phyloP scores from a whole-genome alignment of 208 protist genomes.

The Trypanosoma avium region DNA sequence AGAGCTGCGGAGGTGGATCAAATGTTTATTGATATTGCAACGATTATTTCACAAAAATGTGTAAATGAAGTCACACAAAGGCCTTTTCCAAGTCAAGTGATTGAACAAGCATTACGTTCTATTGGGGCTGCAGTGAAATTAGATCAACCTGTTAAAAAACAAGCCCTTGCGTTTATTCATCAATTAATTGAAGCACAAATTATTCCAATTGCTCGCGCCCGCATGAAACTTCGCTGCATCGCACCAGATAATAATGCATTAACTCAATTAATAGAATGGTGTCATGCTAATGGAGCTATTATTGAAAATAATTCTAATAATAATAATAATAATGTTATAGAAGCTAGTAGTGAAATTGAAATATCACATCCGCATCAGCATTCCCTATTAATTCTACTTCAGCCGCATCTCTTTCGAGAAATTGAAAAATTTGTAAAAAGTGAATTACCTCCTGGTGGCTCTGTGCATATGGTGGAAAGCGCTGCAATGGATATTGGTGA shows the following conservation, averaged over 20 bases:
- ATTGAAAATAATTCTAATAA: slow-evolving; percentile 28
- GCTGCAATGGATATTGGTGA: slow-evolving; percentile 55
- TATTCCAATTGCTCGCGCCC: slow-evolving; percentile 93
- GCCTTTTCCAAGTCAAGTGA: slow-evolving; percentile 87
- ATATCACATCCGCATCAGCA: background rate
- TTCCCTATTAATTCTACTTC: slow-evolving; percentile 61
- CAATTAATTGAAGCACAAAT: slow-evolving; percentile 76
- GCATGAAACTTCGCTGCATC: slow-evolving; percentile 92
- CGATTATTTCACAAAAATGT: slow-evolving; percentile 96
- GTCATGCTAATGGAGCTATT: slow-evolving; percentile 41
- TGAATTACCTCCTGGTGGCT: slow-evolving; percentile 55
- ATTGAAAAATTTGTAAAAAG: slow-evolving; percentile 75
- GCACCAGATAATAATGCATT: slow-evolving; percentile 41
- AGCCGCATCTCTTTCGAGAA: slow-evolving; percentile 73
- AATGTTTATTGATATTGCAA: slow-evolving; percentile 95
- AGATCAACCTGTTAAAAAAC: slow-evolving; percentile 91
- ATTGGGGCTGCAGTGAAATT: slow-evolving; percentile 93
- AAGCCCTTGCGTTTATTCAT: slow-evolving; percentile 93
- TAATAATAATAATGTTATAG: slow-evolving; percentile 2
- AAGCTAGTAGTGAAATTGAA: slow-evolving; percentile 1
- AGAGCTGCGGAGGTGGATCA: slow-evolving; percentile 91
- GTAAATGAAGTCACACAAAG: slow-evolving; percentile 92
- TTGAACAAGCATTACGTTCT: slow-evolving; percentile 95
- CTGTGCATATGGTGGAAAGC: slow-evolving; percentile 74
- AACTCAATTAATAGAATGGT: slow-evolving; percentile 58